Evolutionary conservation across 768 basidiomycete genomes (phyloP).

Genomic region (Amanita inopinata): DNA sequence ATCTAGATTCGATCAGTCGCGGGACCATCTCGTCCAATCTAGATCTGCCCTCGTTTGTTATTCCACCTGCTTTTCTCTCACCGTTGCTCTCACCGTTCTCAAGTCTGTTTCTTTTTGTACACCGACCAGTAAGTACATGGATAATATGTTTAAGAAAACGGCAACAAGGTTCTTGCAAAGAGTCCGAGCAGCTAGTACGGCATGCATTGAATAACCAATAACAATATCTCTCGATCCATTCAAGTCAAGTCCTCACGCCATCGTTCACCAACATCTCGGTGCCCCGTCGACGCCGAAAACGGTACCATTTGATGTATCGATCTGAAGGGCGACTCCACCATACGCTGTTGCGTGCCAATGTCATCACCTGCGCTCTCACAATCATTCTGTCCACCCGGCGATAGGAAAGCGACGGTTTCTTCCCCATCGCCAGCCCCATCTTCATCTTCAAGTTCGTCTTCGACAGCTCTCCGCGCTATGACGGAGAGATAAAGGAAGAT

Average conservation of each 20-base stretch:
- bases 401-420: constrained; percentile 45
- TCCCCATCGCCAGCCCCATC: constrained; percentile 27
- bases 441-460: constrained; percentile 37
- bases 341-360: constrained; percentile 19
- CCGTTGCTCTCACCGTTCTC: neutral
- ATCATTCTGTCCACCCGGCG: constrained; percentile 22
- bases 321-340: constrained; percentile 41
- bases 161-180: constrained; percentile 10
- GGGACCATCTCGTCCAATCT: neutral
- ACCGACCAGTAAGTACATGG: too few species aligned
- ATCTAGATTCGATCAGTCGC: neutral
- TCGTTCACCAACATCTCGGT: neutral
- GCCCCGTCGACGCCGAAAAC: constrained; percentile 14
- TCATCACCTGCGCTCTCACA: constrained; percentile 17
- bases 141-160: constrained; percentile 4
- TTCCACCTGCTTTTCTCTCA: neutral
- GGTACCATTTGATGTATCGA: constrained; percentile 20
- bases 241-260: neutral
- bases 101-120: constrained; percentile 4
- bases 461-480: constrained; percentile 61
- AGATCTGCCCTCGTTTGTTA: neutral
- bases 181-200: constrained; percentile 15
- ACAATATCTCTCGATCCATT: neutral
- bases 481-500: constrained; percentile 74
- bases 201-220: constrained; percentile 14